These are phyloP conservation scores for Volutella citrinella DNA, from an alignment of 2,329 filamentous ascomycete genomes.

Conservation along the genomic window DNA sequence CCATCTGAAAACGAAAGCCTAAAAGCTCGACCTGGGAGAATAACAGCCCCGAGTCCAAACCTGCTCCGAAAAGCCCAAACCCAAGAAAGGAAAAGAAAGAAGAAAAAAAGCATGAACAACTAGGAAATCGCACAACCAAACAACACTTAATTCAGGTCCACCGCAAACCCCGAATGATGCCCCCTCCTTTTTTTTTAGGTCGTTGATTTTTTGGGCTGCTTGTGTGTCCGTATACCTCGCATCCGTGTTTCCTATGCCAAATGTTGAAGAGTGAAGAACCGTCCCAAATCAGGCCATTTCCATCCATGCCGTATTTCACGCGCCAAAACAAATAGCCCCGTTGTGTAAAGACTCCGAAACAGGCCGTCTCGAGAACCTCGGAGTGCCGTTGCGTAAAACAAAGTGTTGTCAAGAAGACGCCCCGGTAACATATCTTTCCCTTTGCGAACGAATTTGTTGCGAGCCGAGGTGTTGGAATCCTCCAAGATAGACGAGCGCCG, in stretches of 20 bases:
- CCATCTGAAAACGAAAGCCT: too few relatives aligned
- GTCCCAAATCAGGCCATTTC: conserved; percentile 11
- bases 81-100: conserved; percentile 14
- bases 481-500: conserved; percentile 15
- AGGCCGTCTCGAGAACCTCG: conserved; percentile 14
- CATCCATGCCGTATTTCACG: conserved; percentile 14
- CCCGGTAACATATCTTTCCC: too few relatives aligned
- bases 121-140: conserved; percentile 7
- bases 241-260: conserved; percentile 17
- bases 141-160: too few relatives aligned
- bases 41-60: conserved; percentile 14
- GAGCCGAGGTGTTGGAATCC: conserved; percentile 13
- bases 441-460: conserved; percentile 23
- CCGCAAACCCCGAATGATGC: conserved; percentile 17
- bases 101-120: conserved; percentile 11
- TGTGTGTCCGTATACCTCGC: conserved; percentile 13
- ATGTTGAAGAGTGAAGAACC: conserved; percentile 12
- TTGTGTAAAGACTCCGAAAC: conserved; percentile 19
- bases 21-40: too few relatives aligned
- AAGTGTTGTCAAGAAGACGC: too few relatives aligned
- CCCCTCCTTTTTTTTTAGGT: conserved; percentile 16
- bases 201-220: conserved; percentile 9
- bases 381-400: too few relatives aligned
- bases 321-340: conserved; percentile 20
- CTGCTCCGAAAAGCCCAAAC: conserved; percentile 16